Percentiles rank a stretch among this genome's conserved stretches.
Conservation (phyloP, 2,329 filamentous ascomycete genomes). For the Amauroascus verrucosus region DNA sequence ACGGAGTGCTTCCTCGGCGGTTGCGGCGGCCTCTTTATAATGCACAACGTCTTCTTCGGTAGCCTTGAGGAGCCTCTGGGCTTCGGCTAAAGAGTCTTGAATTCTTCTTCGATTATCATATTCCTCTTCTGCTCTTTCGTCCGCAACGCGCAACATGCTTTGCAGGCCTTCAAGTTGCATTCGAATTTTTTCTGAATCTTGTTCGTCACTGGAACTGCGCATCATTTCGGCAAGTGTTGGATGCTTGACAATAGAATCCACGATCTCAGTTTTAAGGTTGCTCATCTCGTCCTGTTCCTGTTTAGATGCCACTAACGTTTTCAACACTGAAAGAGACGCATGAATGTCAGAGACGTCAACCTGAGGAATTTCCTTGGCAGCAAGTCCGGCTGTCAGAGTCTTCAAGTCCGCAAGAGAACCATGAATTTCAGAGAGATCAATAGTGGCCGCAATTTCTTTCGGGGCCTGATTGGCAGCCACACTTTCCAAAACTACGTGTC, state of each 20-base stretch:
- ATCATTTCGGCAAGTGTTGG: conserved; percentile 44
- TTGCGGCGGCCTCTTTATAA: conserved; percentile 45
- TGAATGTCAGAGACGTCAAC: conserved; percentile 10
- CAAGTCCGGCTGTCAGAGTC: conserved; percentile 2
- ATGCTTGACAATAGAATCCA: conserved; percentile 51
- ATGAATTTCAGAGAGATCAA: conserved; percentile 32
- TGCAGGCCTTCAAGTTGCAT: conserved; percentile 58
- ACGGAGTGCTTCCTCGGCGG: conserved; percentile 55
- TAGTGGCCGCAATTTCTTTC: conserved; percentile 19
- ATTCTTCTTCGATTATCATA: conserved; percentile 53
- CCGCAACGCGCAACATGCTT: conserved; percentile 54
- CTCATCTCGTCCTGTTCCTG: conserved; percentile 33
- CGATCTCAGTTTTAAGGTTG: conserved; percentile 52
- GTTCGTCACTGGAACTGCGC: conserved; percentile 43
- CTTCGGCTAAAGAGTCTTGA: conserved; percentile 62
- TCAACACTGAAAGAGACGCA: conserved; percentile 23
- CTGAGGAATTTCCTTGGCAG: conserved; percentile 15
- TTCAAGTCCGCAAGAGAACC: conserved; percentile 27
- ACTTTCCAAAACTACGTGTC: conserved; percentile 52
- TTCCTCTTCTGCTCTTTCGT: conserved; percentile 55
- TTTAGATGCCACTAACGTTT: conserved; percentile 31
- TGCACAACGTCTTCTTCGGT: conserved; percentile 48
- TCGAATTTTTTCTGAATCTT: conserved; percentile 40
- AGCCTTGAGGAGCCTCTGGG: conserved; percentile 58
- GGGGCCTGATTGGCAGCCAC: conserved; percentile 29